Conservation (phyloP, 805 yeast species). For the Naumovozyma baii region DNA sequence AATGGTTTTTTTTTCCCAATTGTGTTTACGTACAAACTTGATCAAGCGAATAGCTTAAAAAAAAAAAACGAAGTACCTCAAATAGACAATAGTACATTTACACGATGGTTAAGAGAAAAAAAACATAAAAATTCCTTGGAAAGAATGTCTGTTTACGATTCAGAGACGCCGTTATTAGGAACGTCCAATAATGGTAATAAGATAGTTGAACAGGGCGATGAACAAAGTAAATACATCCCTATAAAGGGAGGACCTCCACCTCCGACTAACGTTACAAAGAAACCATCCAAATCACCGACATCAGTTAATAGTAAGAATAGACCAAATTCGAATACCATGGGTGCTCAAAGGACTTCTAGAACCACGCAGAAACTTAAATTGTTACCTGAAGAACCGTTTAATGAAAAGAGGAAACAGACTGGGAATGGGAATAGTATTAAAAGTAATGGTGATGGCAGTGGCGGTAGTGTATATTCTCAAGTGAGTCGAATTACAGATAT, state of each 20-base stretch:
- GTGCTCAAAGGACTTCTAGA: conserved; percentile 66
- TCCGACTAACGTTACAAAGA: background rate
- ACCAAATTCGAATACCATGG: conserved; percentile 17
- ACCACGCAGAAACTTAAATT: conserved; percentile 65
- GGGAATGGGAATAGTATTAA: background rate
- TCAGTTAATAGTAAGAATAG: background rate
- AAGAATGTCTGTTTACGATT: background rate
- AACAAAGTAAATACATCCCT: background rate
- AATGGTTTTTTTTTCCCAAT: too few relatives aligned
- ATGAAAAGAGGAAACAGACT: conserved; percentile 6
- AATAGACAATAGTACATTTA: too few relatives aligned
- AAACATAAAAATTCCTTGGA: background rate
- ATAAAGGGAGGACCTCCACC: background rate
- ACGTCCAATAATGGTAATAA: too few relatives aligned
- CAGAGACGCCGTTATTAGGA: background rate
- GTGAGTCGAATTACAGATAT: conserved; percentile 75
- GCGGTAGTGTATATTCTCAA: conserved; percentile 57
- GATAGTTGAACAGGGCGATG: background rate
- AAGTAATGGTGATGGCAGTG: conserved; percentile 2
- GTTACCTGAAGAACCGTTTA: conserved; percentile 50
- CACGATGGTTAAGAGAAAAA: background rate
- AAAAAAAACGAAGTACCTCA: too few relatives aligned
- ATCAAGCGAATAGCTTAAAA: too few relatives aligned
- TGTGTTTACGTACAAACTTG: too few relatives aligned
- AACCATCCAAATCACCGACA: background rate